These are phyloP conservation scores for Podila epicladia DNA, from an alignment of 192 early-diverging fungal genomes.

Conservation along the genomic window DNA sequence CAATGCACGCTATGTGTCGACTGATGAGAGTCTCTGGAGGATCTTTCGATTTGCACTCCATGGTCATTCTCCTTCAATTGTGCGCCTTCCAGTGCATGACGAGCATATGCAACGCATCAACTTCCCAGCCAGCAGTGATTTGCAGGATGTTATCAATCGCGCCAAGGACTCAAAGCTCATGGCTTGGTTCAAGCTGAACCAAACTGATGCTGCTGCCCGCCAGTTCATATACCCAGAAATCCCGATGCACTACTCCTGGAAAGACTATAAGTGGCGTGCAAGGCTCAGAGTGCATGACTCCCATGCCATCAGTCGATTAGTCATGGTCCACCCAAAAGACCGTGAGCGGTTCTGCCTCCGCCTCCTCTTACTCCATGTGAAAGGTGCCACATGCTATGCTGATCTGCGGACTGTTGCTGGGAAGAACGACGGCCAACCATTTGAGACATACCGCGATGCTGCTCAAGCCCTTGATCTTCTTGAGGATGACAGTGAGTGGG, in stretches of 20 bases:
- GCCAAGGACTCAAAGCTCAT: conserved; percentile 1
- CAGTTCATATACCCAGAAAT: conserved; percentile 14
- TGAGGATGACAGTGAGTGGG: conserved; percentile 23
- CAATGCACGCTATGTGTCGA: conserved; percentile 35
- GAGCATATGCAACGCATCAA: conserved; percentile 12
- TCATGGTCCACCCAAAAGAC: conserved; percentile 9
- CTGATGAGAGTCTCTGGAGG: conserved; percentile 25
- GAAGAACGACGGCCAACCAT: background rate
- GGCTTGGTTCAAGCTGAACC: conserved; percentile 12
- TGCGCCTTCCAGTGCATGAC: conserved; percentile 22
- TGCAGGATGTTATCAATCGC: background rate
- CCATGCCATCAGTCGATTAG: conserved; percentile 4
- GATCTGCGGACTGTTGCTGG: conserved; percentile 11
- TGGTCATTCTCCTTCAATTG: conserved; percentile 8
- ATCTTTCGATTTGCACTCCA: conserved; percentile 28
- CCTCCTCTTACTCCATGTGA: conserved; percentile 4
- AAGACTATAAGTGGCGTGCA: background rate
- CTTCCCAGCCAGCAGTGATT: background rate
- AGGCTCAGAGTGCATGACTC: background rate
- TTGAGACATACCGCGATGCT: conserved; percentile 19
- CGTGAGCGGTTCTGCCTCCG: conserved; percentile 25
- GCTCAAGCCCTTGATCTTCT: conserved; percentile 15
- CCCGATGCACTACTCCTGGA: conserved; percentile 12
- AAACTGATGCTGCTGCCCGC: background rate
- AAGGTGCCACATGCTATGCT: conserved; percentile 16